These are phyloP conservation scores for Diophrys appendiculata DNA, from an alignment of 73 alveolate genomes.

Conservation along the genomic window DNA sequence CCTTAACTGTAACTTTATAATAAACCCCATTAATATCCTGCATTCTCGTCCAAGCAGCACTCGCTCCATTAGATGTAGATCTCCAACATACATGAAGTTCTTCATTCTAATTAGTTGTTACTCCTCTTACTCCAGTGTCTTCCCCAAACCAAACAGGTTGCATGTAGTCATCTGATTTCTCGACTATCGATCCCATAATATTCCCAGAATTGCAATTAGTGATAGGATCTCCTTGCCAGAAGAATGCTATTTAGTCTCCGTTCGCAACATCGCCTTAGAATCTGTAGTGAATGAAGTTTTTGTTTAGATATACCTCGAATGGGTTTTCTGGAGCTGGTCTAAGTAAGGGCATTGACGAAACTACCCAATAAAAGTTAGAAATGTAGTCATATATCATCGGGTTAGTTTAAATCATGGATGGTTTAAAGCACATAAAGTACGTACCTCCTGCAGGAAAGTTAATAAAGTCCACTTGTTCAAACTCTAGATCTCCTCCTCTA, in stretches of 20 bases:
- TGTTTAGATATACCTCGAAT: conserved; percentile 12
- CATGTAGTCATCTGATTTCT: conserved; percentile 4
- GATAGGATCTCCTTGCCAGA: conserved; percentile 38
- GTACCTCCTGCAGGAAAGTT: conserved; percentile 27
- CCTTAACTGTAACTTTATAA: conserved; percentile 3
- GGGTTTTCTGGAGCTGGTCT: background rate
- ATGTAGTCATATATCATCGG: background rate
- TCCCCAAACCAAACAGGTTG: conserved; percentile 58
- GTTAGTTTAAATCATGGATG: background rate
- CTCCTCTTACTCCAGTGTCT: conserved; percentile 39
- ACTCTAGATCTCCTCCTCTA: conserved; percentile 24
- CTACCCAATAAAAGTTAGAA: conserved; percentile 9
- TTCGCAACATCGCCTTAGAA: conserved; percentile 27
- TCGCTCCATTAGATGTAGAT: conserved; percentile 35
- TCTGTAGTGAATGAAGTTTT: conserved; percentile 9
- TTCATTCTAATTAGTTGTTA: conserved; percentile 14
- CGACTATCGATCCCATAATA: background rate
- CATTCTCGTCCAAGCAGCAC: conserved; percentile 34
- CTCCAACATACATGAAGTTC: conserved; percentile 49
- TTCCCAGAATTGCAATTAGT: conserved; percentile 40
- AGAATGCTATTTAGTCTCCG: conserved; percentile 43
- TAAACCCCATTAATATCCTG: conserved; percentile 6
- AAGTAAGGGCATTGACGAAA: conserved; percentile 4
- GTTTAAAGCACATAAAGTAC: conserved; percentile 31
- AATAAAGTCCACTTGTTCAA: conserved; percentile 19